Evolutionary conservation across 352 stramenopile genomes (phyloP), one percentile per base, ranked within the genome.

Genomic region (Pythium inflatum): DNA sequence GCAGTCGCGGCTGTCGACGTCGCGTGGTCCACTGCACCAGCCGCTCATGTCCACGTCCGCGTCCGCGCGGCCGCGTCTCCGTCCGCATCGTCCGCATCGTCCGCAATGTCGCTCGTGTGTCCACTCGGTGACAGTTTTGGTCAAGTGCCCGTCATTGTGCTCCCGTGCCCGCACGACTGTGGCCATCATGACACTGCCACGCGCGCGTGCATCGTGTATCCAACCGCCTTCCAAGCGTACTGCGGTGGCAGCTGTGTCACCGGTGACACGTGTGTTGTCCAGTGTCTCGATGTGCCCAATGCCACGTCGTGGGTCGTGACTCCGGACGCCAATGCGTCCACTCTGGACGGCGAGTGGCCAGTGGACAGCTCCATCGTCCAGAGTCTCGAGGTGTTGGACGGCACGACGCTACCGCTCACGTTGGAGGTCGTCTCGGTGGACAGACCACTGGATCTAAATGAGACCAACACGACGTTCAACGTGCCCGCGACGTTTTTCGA

Each of bases 101-200:
- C 2, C n/a, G 20, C 33, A n/a, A n/a, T n/a, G 31, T 27, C 51
- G 34, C 53, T 49, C 45, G 30, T 49, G 58, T 66, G 58, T 66
- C 58, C 58, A 28, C 58, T 66, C 5, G 58, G 33, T 33, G n/a
- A 38, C 2, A 24, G 22, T 3, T 30, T 58, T 11, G 58, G n/a
- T n/a, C n/a, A 28, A 8, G 43, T 5, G 11, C 58, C 58, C 22
- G 30, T 33, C n/a, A 33, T 66, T 11, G 20, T 49, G 30, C 58
- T 57, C 30, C 28, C 43, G 16, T 66, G 58, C 57, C 43, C 58
- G 24, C 12, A 58, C 27, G 31, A 28, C 45, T 66, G 58, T 16
- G 30, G 14, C n/a, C 4, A 18, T 5, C 13, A 27, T 3, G 30
- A 8, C 56, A 43, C 14, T 28, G 27, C 25, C 13, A 7, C 48